A percentile compares a stretch with the other conserved stretches of the same genome.
phyloP scores from a whole-genome alignment of 2,329 filamentous ascomycete genomes.

The Curvularia hawaiiensis region DNA sequence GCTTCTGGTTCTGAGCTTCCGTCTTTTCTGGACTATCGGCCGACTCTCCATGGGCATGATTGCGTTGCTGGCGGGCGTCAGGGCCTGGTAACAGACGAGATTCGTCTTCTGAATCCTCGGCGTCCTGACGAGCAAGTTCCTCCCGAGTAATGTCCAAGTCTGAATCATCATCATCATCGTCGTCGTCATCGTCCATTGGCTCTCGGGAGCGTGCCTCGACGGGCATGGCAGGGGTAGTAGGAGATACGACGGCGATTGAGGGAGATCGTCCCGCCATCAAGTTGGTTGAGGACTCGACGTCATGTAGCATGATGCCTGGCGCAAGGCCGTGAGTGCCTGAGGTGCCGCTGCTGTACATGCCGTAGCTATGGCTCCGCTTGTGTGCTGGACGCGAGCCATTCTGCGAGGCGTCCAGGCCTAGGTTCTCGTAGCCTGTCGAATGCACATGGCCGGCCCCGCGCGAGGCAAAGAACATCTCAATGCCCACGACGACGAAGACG shows the following conservation, averaged over 20 bases:
- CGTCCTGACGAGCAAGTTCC: slow-evolving; percentile 40
- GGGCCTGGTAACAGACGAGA: slow-evolving; percentile 38
- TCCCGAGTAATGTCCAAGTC: slow-evolving; percentile 44
- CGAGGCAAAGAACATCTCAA: slow-evolving; percentile 89
- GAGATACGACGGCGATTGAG: slow-evolving; percentile 34
- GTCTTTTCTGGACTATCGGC: slow-evolving; percentile 34
- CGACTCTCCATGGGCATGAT: slow-evolving; percentile 15
- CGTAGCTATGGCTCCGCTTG: slow-evolving; percentile 41
- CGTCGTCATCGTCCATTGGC: slow-evolving; percentile 26
- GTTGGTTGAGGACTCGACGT: slow-evolving; percentile 40
- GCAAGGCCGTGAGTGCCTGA: slow-evolving; percentile 28
- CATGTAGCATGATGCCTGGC: slow-evolving; percentile 40
- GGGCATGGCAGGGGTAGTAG: slow-evolving; percentile 23
- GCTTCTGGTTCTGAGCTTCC: slow-evolving; percentile 60
- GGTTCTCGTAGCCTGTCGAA: slow-evolving; percentile 57
- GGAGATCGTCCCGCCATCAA: slow-evolving; percentile 43
- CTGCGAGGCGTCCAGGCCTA: slow-evolving; percentile 32
- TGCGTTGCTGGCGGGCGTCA: slow-evolving; percentile 25
- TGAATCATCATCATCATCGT: slow-evolving; percentile 37
- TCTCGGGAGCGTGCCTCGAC: slow-evolving; percentile 13
- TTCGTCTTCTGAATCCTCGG: slow-evolving; percentile 37
- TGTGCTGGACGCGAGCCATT: slow-evolving; percentile 28
- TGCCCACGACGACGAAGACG: slow-evolving; percentile 70
- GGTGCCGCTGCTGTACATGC: slow-evolving; percentile 34
- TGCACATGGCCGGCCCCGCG: slow-evolving; percentile 66